A percentile compares a stretch with the other conserved stretches of the same genome.
Evolutionary conservation across 306 rosid species (phyloP).

Genomic region (Sicyos edulis): DNA sequence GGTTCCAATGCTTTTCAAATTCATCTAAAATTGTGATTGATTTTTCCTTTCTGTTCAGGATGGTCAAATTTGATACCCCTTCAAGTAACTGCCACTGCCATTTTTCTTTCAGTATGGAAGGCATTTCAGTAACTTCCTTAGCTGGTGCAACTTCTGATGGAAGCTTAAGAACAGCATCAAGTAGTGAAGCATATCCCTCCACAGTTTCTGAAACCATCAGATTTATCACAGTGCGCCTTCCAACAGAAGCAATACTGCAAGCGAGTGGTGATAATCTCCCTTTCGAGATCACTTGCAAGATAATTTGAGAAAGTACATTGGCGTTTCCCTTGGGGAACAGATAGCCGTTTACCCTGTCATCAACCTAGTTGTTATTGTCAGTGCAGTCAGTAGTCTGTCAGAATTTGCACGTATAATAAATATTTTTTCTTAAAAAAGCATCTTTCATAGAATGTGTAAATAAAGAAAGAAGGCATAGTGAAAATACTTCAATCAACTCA

Average conservation of each 20-base stretch:
- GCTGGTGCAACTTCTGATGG: constrained; percentile 75
- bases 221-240: constrained; percentile 58
- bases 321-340: constrained; percentile 68
- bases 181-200: constrained; percentile 66
- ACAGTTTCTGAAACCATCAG: constrained; percentile 64
- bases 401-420: constrained; percentile 1
- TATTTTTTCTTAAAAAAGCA: neutral
- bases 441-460: neutral
- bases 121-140: constrained; percentile 53
- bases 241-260: constrained; percentile 64
- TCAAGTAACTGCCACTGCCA: constrained; percentile 86
- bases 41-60: constrained; percentile 38
- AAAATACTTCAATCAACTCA: constrained; percentile 5
- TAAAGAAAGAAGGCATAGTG: neutral
- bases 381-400: constrained; percentile 34
- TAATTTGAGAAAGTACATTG: constrained; percentile 46
- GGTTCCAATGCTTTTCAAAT: constrained; percentile 61
- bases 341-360: constrained; percentile 83
- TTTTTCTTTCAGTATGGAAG: constrained; percentile 53
- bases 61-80: constrained; percentile 43
- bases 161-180: constrained; percentile 60
- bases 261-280: constrained; percentile 68
- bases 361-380: constrained; percentile 53
- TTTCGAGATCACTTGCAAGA: constrained; percentile 51
- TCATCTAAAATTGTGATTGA: constrained; percentile 54